Base-by-base conservation (phyloP, 1,284 basidiomycete genomes). In the Ceratobasidium sp. region DNA sequence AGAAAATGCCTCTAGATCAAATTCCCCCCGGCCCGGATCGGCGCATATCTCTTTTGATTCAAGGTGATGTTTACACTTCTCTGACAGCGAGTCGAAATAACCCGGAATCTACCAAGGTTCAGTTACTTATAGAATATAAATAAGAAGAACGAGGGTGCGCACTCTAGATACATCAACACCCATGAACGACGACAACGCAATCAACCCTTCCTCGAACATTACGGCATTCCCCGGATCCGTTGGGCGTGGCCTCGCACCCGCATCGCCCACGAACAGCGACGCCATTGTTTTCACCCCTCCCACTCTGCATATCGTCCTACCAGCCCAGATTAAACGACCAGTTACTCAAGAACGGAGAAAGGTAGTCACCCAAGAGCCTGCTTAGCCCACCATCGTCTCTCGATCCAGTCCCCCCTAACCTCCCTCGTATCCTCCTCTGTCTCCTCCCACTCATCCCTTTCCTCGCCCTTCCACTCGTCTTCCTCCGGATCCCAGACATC, bases 61-160 rank as follows among this genome's bases (percentile, higher is more conserved):
- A 6, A 88, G 78, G 75, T 82, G 81, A 43, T 78, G 66, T 38
- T 80, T 81, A 77, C 88, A 90, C 41, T 74, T 73, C n/a, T 66
- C 72, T 8, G 82, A 81, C 6, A 89, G 80, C 9, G 74, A 73
- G 47, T 86, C 82, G 0, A 90, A 78, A 38, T 81, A 73, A 35
- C 76, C 75, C 2, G 78, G 78, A 30, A 86, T 82, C 85, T 82
- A 54, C 14, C 46, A 47, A 23, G 50, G 16, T 54, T 43, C n/a
- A 58, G 30, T 16, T 50, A 18, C 57, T 43, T 62, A 23, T 35
- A 76, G 3, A 26, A 14, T 7, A 18, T 13, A 14, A 28, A 49
- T 14, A 46, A 13, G 16, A 28, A 47, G 3, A 44, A 28, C 18
- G 41, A 26, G 5, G 6, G 11, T 9, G 13, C 67, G 64, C 71